phyloP scores from a whole-genome alignment of 495 filamentous ascomycete genomes.

The Trichoderma virens region DNA sequence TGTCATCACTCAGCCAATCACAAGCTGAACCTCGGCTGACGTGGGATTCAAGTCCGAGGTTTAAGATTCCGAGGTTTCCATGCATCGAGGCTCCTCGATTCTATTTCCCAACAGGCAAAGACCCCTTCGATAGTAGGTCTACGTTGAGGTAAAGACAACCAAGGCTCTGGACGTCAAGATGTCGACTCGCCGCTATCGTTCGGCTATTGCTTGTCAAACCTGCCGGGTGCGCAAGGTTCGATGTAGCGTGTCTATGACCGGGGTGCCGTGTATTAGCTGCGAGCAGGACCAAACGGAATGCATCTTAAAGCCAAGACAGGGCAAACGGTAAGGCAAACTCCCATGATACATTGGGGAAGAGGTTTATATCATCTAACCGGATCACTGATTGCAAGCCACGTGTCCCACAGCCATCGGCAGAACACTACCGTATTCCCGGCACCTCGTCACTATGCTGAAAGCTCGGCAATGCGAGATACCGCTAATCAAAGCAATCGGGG shows the following conservation, averaged over 20 bases:
- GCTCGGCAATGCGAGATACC: background rate
- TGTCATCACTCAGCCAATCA: background rate
- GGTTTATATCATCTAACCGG: background rate
- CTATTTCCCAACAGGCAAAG: background rate
- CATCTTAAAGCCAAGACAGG: background rate
- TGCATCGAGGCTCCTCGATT: background rate
- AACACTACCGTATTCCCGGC: conserved; percentile 5
- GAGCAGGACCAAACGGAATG: conserved; percentile 2
- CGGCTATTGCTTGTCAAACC: background rate
- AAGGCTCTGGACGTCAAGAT: background rate
- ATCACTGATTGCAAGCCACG: background rate
- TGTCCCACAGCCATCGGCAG: background rate
- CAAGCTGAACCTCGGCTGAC: background rate
- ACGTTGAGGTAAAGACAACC: background rate
- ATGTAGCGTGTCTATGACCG: background rate
- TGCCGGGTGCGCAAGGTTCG: conserved; percentile 5
- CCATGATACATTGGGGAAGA: background rate
- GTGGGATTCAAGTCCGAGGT: background rate
- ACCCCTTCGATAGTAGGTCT: background rate
- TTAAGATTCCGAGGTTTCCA: conserved; percentile 4
- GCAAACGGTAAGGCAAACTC: background rate
- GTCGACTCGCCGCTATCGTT: conserved; percentile 1
- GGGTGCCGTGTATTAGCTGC: conserved; percentile 4
- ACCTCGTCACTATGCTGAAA: background rate
- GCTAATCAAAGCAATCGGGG: background rate